Percentiles rank a stretch among this genome's conserved stretches.
These are phyloP conservation scores for Primulina tabacum DNA, from an alignment of 257 asterid genomes.

Conservation along the genomic window DNA sequence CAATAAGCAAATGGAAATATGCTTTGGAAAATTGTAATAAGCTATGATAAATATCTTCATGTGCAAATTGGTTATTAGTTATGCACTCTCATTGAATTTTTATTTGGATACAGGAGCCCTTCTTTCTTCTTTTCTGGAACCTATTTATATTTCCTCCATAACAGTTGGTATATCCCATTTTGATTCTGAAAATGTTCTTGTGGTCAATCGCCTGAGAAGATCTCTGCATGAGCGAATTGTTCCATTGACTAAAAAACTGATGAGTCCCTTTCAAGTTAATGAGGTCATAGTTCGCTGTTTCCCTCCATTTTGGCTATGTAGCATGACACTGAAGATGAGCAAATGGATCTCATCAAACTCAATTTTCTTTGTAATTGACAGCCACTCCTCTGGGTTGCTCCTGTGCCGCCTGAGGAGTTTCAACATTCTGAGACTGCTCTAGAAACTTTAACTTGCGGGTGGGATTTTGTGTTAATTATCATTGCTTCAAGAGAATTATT, in stretches of 20 bases:
- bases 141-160: slow-evolving; percentile 69
- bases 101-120: slow-evolving; percentile 59
- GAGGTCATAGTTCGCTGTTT: slow-evolving; percentile 37
- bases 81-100: slow-evolving; percentile 9
- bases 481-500: not conserved
- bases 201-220: slow-evolving; percentile 42
- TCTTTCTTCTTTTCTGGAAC: slow-evolving; percentile 77
- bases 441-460: slow-evolving; percentile 91
- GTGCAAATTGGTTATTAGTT: not conserved
- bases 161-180: slow-evolving; percentile 57
- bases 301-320: slow-evolving; percentile 11
- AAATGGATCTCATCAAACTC: slow-evolving; percentile 9
- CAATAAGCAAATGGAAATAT: slow-evolving; percentile 4
- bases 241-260: slow-evolving; percentile 54
- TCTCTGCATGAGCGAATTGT: slow-evolving; percentile 55
- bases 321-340: slow-evolving; percentile 14
- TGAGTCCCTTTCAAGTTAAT: slow-evolving; percentile 63
- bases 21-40: slow-evolving; percentile 1
- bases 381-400: slow-evolving; percentile 66
- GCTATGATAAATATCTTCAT: slow-evolving; percentile 1
- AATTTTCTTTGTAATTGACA: slow-evolving; percentile 29
- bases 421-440: slow-evolving; percentile 86
- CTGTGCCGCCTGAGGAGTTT: slow-evolving; percentile 73
- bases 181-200: slow-evolving; percentile 28
- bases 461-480: slow-evolving; percentile 22